Conservation (phyloP, 2,329 filamentous ascomycete species). For the Colletotrichum siamense region DNA sequence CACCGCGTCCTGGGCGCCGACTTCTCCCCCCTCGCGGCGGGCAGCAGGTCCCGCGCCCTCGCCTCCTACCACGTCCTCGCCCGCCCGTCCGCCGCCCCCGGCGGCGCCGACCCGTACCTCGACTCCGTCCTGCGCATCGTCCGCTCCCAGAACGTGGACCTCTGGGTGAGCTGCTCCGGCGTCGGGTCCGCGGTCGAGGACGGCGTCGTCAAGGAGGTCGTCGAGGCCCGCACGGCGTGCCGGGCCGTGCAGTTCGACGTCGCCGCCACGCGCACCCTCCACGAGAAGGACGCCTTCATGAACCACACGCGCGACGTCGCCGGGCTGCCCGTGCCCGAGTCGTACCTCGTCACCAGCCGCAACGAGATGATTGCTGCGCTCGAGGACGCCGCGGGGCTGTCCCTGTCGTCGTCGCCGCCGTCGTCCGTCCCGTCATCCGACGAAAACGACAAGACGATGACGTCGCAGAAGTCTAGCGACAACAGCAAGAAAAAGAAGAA, state of each 20-base stretch:
- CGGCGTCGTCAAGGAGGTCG: slow-evolving; percentile 64
- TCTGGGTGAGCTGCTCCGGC: slow-evolving; percentile 80
- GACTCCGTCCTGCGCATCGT: slow-evolving; percentile 64
- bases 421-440: not conserved
- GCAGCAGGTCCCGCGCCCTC: slow-evolving; percentile 64
- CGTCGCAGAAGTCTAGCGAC: not conserved
- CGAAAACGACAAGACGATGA: not conserved
- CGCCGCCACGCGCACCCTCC: slow-evolving; percentile 60
- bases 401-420: not conserved
- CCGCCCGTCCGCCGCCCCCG: slow-evolving; percentile 34
- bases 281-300: slow-evolving; percentile 72
- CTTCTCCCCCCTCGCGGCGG: slow-evolving; percentile 57
- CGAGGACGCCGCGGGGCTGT: slow-evolving; percentile 27
- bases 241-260: slow-evolving; percentile 68
- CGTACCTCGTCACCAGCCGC: slow-evolving; percentile 56
- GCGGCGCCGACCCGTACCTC: slow-evolving; percentile 55
- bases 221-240: slow-evolving; percentile 64
- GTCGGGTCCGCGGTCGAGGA: slow-evolving; percentile 71
- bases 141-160: slow-evolving; percentile 62
- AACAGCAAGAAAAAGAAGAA: slow-evolving; percentile 24
- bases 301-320: slow-evolving; percentile 55
- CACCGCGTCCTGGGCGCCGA: slow-evolving; percentile 78
- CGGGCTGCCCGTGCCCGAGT: slow-evolving; percentile 59
- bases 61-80: slow-evolving; percentile 55
- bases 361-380: slow-evolving; percentile 61